phyloP scores from a whole-genome alignment of 176 grass and related monocot genomes.

The Hsuehochloa calcarea region DNA sequence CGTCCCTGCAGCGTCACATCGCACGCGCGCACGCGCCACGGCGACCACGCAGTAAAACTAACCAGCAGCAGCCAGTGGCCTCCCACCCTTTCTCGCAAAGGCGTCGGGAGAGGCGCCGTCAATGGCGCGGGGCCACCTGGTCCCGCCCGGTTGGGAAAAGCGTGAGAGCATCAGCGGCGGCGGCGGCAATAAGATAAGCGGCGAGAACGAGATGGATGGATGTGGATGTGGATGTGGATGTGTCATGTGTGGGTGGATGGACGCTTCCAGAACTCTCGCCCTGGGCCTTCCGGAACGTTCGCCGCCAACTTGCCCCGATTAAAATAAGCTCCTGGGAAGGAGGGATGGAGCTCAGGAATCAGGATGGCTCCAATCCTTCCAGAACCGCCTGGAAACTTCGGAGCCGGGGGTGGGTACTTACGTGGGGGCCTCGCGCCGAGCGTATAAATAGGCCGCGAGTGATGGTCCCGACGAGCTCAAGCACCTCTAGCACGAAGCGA shows the following conservation, averaged over 20 bases:
- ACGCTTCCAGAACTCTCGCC: slow-evolving; percentile 43
- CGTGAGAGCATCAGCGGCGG: background rate
- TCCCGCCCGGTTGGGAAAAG: slow-evolving; percentile 9
- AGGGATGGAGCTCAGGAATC: background rate
- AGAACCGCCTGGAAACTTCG: slow-evolving; percentile 48
- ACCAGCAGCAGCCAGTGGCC: background rate
- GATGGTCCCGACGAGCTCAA: too few species aligned
- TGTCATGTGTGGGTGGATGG: background rate
- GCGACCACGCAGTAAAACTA: background rate
- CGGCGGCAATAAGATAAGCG: slow-evolving; percentile 15
- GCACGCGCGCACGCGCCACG: background rate
- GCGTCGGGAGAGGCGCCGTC: too few species aligned
- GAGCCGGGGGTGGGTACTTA: background rate
- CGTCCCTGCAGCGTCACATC: background rate
- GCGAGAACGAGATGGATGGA: too few species aligned
- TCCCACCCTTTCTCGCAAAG: background rate
- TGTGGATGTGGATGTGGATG: too few species aligned
- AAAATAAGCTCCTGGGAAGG: background rate
- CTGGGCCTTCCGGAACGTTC: slow-evolving; percentile 38
- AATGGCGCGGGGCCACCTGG: background rate
- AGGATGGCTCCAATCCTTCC: background rate
- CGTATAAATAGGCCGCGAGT: slow-evolving; percentile 6
- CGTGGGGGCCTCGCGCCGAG: background rate
- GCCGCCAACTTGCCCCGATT: background rate
- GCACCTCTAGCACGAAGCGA: too few species aligned